Evolutionary conservation across 1,284 basidiomycete species (phyloP).

Genomic region (Vanrija sp.): DNA sequence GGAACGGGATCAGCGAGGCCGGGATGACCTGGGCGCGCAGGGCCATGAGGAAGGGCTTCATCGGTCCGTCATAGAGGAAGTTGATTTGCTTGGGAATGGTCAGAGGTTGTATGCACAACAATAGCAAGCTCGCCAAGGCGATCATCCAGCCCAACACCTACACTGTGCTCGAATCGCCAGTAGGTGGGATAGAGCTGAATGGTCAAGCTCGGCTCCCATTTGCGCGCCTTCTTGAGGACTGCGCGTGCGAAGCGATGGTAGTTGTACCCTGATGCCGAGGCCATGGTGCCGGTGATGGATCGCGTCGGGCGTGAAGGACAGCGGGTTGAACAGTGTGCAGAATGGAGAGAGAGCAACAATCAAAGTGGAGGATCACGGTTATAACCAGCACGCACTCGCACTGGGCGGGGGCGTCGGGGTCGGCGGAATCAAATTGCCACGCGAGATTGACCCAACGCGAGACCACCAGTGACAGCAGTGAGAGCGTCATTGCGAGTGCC

Average conservation of each 20-base stretch:
- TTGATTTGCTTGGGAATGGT: conserved; percentile 25
- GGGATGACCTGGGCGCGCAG: conserved; percentile 49
- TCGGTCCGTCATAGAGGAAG: conserved; percentile 49
- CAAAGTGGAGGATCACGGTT: neutral
- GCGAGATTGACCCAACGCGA: neutral
- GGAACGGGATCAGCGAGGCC: conserved; percentile 42
- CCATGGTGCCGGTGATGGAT: conserved; percentile 29
- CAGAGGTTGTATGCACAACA: neutral
- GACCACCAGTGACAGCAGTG: neutral
- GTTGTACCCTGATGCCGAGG: conserved; percentile 49
- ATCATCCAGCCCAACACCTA: conserved; percentile 20
- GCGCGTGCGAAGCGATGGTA: conserved; percentile 48
- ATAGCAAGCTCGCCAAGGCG: too few relatives aligned
- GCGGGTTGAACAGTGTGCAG: neutral
- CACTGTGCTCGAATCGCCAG: conserved; percentile 48
- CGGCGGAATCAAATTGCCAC: conserved; percentile 4
- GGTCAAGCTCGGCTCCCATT: conserved; percentile 46
- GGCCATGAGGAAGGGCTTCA: conserved; percentile 49
- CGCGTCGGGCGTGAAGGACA: neutral
- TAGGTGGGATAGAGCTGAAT: conserved; percentile 45
- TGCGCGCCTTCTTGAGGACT: conserved; percentile 49
- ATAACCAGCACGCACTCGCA: neutral
- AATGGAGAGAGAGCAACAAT: neutral
- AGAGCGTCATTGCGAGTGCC: neutral
- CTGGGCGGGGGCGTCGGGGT: neutral